phyloP scores from a whole-genome alignment of 2,329 filamentous ascomycete genomes.

The Capronia coronata region DNA sequence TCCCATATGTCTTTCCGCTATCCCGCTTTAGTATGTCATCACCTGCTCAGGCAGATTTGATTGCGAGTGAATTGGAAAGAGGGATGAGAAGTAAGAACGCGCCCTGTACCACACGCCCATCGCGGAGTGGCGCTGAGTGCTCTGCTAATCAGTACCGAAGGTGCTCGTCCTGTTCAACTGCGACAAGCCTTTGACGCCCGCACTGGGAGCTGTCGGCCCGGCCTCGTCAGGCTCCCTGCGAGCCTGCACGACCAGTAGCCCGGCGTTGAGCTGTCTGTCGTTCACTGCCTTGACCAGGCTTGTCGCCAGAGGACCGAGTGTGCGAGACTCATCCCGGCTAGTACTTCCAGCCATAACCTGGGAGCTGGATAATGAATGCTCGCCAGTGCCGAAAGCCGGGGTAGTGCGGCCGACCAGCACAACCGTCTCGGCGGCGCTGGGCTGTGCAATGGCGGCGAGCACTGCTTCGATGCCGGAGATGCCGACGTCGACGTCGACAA shows the following conservation, averaged over 20 bases:
- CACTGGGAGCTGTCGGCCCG: background rate
- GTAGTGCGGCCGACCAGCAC: slow-evolving; percentile 12
- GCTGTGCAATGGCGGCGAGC: slow-evolving; percentile 32
- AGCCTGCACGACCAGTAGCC: slow-evolving; percentile 65
- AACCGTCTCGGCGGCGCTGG: slow-evolving; percentile 14
- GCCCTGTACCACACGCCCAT: too few species aligned
- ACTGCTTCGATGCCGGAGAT: slow-evolving; percentile 31
- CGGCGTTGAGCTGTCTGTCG: slow-evolving; percentile 55
- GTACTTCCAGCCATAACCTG: background rate
- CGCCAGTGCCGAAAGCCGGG: background rate
- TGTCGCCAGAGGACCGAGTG: slow-evolving; percentile 50
- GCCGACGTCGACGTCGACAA: slow-evolving; percentile 12
- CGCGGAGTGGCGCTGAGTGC: too few species aligned
- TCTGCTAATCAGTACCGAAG: slow-evolving; percentile 9
- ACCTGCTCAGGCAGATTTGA: too few species aligned
- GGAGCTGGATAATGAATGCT: slow-evolving; percentile 2
- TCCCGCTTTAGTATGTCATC: too few species aligned
- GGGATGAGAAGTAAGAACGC: too few species aligned
- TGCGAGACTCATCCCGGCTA: slow-evolving; percentile 25
- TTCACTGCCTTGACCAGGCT: slow-evolving; percentile 53
- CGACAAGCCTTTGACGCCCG: slow-evolving; percentile 1
- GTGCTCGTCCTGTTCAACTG: slow-evolving; percentile 10
- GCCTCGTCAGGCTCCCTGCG: slow-evolving; percentile 28
- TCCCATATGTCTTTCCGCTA: too few species aligned
- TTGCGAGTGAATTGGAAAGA: too few species aligned